Evolutionary conservation across 331 rosid species (phyloP).

Genomic region (Stylosanthes scabra): DNA sequence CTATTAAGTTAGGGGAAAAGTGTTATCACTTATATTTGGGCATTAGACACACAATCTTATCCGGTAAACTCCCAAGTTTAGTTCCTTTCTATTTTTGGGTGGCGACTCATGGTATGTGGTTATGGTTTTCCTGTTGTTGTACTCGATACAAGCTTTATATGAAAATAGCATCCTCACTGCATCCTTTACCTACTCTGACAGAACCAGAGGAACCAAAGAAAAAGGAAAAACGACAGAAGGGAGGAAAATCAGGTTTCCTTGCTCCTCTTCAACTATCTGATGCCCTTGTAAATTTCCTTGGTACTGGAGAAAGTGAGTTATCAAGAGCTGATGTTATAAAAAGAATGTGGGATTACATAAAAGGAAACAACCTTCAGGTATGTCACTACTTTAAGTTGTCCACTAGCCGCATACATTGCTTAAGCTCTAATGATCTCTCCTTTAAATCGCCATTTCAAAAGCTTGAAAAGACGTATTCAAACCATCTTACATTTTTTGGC

Average conservation of each 20-base stretch:
- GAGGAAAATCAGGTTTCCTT: constrained; percentile 73
- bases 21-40: neutral
- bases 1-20: neutral
- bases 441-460: constrained; percentile 22
- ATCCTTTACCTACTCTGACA: constrained; percentile 38
- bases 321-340: constrained; percentile 68
- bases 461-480: constrained; percentile 19
- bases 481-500: constrained; percentile 9
- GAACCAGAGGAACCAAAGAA: constrained; percentile 64
- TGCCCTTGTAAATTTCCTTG: constrained; percentile 72
- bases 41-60: constrained; percentile 15
- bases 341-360: constrained; percentile 82
- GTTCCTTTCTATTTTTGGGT: neutral
- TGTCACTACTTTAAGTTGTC: constrained; percentile 36
- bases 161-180: constrained; percentile 23
- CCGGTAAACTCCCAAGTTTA: constrained; percentile 9
- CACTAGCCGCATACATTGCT: constrained; percentile 13
- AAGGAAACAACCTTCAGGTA: constrained; percentile 81
- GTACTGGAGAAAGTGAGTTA: constrained; percentile 70
- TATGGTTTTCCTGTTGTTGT: neutral
- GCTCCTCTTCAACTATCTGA: constrained; percentile 76
- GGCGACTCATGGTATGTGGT: constrained; percentile 7
- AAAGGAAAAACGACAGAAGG: constrained; percentile 71
- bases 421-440: constrained; percentile 8
- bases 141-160: neutral